Evolutionary conservation across 2,329 filamentous ascomycete species (phyloP).

Genomic region (Fusarium sp.): DNA sequence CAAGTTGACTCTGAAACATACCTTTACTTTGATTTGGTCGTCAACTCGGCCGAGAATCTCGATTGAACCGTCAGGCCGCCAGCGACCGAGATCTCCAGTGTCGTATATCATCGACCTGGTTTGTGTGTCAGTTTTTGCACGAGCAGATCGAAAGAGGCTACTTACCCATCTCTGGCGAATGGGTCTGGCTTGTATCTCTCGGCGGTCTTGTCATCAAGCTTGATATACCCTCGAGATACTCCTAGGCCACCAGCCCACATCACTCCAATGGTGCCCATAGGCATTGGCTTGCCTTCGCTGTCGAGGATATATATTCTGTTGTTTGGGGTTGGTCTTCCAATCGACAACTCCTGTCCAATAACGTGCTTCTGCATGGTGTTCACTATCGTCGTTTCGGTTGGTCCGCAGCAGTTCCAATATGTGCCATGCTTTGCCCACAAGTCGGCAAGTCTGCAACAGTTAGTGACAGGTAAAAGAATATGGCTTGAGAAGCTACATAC

Average conservation of each 20-base stretch:
- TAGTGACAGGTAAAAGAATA: conserved; percentile 4
- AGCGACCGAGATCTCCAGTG: conserved; percentile 69
- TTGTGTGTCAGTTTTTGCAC: conserved; percentile 4
- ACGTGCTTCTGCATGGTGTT: conserved; percentile 67
- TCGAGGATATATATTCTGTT: conserved; percentile 63
- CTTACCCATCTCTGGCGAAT: conserved; percentile 65
- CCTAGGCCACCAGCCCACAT: conserved; percentile 69
- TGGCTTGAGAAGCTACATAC: conserved; percentile 46
- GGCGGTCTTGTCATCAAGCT: conserved; percentile 63
- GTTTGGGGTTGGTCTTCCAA: conserved; percentile 66
- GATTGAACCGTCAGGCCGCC: conserved; percentile 65
- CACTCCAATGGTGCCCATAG: conserved; percentile 60
- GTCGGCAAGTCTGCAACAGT: conserved; percentile 60
- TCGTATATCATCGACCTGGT: conserved; percentile 62
- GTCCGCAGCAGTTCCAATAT: conserved; percentile 69
- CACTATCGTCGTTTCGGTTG: conserved; percentile 70
- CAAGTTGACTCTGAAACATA: conserved; percentile 36
- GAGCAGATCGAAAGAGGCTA: not conserved
- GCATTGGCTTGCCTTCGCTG: conserved; percentile 56
- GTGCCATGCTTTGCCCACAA: conserved; percentile 63
- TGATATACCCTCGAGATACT: conserved; percentile 67
- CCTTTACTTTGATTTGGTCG: conserved; percentile 72
- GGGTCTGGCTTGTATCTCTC: conserved; percentile 62
- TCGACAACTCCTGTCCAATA: conserved; percentile 60
- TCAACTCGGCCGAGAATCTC: conserved; percentile 69